Evolutionary conservation across 2,329 filamentous ascomycete genomes (phyloP), one percentile per base, ranked within the genome.

Genomic region (Saccharata proteae): DNA sequence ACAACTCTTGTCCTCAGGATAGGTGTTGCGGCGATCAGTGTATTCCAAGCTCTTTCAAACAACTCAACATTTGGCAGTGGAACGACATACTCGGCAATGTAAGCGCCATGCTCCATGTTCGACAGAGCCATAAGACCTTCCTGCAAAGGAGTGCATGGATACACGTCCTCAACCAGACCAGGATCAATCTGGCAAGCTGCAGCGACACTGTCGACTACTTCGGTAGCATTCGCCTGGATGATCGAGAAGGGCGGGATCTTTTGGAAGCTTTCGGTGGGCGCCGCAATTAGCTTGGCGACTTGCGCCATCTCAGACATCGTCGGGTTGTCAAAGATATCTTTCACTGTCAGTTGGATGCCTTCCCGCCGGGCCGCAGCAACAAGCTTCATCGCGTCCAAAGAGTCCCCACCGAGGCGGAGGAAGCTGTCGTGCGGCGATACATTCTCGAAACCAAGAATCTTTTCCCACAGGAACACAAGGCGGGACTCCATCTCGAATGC

Each of bases 111-210:
- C 15, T 63, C 54, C 42, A 66, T 67, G 35, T 59, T 56, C 3
- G 67, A 66, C 5, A 72, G 45, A 1, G 67, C 64, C 53, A 73
- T 63, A 2, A 73, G 55, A 2, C 62, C 65, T 42, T 70, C 67
- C 37, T 74, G 69, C 1, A 70, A 50, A 0, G 67, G 61, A 0
- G 66, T 67, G 47, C 65, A 70, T 2, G 68, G 67, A 32, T 69
- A 73, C 0, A 68, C 46, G 36, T 74, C 67, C 29, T 69, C 62
- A n/a, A 58, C 40, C 13, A 44, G 37, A 1, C 24, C 35, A 15
- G 7, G 6, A 4, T 26, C 32, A 12, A 35, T 15, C 13, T 23
- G 14, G 12, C 30, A 32, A 4, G 30, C 22, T 26, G 16, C 16
- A 0, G 22, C 21, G 2, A 32, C 30, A 16, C 26, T 16, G n/a